Evolutionary conservation across 2,329 filamentous ascomycete species (phyloP).

Genomic region (Epichloe typhina): DNA sequence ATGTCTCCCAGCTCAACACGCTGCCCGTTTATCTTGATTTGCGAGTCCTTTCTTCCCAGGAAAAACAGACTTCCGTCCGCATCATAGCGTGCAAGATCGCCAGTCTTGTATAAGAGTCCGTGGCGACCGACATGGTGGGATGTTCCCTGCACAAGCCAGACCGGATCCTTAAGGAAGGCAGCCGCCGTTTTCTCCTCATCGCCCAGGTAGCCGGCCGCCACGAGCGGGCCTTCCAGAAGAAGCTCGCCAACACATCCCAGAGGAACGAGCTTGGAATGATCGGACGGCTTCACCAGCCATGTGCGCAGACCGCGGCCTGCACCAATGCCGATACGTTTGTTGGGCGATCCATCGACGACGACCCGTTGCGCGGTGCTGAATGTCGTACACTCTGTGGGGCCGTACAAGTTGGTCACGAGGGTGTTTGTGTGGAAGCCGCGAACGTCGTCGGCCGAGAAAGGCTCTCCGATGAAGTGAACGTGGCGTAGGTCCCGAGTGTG

Average conservation of each 20-base stretch:
- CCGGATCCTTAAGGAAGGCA: conserved; percentile 30
- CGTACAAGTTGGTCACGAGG: conserved; percentile 8
- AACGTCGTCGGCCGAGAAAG: conserved; percentile 13
- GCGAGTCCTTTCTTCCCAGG: conserved; percentile 28
- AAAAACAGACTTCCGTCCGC: conserved; percentile 17
- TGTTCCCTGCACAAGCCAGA: conserved; percentile 18
- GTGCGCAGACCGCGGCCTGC: conserved; percentile 3
- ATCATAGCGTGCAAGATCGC: conserved; percentile 18
- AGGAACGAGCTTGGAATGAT: conserved; percentile 13
- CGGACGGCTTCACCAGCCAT: conserved; percentile 17
- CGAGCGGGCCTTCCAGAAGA: conserved; percentile 26
- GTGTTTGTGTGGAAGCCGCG: background rate
- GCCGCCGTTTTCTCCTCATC: conserved; percentile 29
- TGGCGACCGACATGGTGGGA: conserved; percentile 19
- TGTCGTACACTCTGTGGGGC: conserved; percentile 10
- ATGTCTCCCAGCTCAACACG: conserved; percentile 27
- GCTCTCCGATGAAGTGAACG: conserved; percentile 29
- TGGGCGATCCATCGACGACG: background rate
- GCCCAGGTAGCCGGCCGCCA: conserved; percentile 37
- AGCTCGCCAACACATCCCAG: conserved; percentile 21
- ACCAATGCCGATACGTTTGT: background rate
- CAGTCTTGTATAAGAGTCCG: conserved; percentile 21
- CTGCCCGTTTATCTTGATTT: conserved; percentile 40
- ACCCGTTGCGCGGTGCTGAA: conserved; percentile 2
- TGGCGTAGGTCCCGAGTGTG: conserved; percentile 26